Conservation (phyloP, 441 rosid genomes). For the Pelargonium myrrhifolium region DNA sequence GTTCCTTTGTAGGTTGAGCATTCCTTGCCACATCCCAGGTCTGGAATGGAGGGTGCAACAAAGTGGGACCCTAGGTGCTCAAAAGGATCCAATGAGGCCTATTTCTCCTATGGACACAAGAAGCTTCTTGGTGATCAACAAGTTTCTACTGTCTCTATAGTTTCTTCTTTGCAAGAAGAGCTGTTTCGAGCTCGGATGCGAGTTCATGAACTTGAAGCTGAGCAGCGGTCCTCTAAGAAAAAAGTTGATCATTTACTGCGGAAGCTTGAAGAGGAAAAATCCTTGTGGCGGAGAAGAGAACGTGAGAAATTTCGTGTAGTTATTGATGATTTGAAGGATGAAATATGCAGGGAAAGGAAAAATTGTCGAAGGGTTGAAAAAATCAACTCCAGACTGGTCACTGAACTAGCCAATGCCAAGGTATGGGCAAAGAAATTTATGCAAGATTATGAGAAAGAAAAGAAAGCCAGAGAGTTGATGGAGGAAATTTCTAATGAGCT, state of each 20-base stretch:
- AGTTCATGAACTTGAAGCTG: slow-evolving; percentile 36
- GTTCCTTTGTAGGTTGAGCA: slow-evolving; percentile 20
- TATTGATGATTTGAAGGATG: slow-evolving; percentile 30
- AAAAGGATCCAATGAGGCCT: slow-evolving; percentile 24
- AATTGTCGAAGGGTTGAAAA: slow-evolving; percentile 26
- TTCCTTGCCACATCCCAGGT: slow-evolving; percentile 19
- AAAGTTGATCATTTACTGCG: slow-evolving; percentile 75
- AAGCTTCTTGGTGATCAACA: slow-evolving; percentile 40
- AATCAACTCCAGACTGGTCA: slow-evolving; percentile 41
- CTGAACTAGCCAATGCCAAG: slow-evolving; percentile 35
- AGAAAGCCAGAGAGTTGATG: slow-evolving; percentile 33
- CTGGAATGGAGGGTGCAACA: slow-evolving; percentile 38
- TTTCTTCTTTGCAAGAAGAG: slow-evolving; percentile 34
- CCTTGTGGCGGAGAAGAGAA: slow-evolving; percentile 71
- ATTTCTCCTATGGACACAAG: slow-evolving; percentile 13
- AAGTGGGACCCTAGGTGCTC: slow-evolving; percentile 40
- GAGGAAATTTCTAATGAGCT: slow-evolving; percentile 56
- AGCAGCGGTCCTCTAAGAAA: slow-evolving; percentile 43
- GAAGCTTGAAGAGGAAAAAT: slow-evolving; percentile 83
- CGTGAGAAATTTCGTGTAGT: slow-evolving; percentile 47
- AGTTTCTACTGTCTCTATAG: slow-evolving; percentile 38
- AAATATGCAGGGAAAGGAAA: slow-evolving; percentile 40
- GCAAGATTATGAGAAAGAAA: slow-evolving; percentile 68
- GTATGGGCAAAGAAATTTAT: slow-evolving; percentile 44
- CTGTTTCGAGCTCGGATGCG: slow-evolving; percentile 35